Base-by-base conservation (phyloP, 768 basidiomycete genomes). In the Clathrus columnatus region DNA sequence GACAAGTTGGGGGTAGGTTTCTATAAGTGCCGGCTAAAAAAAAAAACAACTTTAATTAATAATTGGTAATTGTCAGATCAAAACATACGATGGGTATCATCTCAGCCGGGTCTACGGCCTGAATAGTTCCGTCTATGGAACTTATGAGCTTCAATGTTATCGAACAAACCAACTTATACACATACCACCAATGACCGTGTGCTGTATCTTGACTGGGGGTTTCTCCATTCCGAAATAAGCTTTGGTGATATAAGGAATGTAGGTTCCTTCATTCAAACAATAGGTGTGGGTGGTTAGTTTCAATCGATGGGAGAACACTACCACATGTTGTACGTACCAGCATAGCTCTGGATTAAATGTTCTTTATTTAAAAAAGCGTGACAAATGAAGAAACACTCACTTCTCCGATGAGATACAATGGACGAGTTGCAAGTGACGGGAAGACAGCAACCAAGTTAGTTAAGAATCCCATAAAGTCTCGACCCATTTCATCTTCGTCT, bases 1-100 rank as follows among this genome's bases (percentile, higher is more conserved):
- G 50, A 89, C 85, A 26, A 88, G 69, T 63, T 87, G 86, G 1
- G 87, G 87, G 63, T 83, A 85, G 3, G 87, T 87, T 68, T 85
- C 78, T 17, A 87, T 66, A 27, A 84, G 71, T 72, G 54, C 66
- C 74, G 43, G 81, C 64, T 83, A 84, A 58, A 5, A 59, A 21
- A 50, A 29, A 47, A 32, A 36, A 16, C 10, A 8, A 49, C 14
- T 18, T 20, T 17, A 21, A 57, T 14, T 27, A 27, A 8, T 17
- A 50, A 42, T 26, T 18, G 50, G 53, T 45, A 57, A 4, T 36
- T 45, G 57, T 5, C 32, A 54, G 21, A 26, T 50, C 7, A 50
- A 26, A 29, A 27, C 23, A 20, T 62, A 85, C 82, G 10, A 81
- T 75, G 26, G 86, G 80, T 0, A 81, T 60, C 21, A 80, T 66